Evolutionary conservation across 169 alveolate genomes (phyloP).

Genomic region (Plasmodium reichenowi): DNA sequence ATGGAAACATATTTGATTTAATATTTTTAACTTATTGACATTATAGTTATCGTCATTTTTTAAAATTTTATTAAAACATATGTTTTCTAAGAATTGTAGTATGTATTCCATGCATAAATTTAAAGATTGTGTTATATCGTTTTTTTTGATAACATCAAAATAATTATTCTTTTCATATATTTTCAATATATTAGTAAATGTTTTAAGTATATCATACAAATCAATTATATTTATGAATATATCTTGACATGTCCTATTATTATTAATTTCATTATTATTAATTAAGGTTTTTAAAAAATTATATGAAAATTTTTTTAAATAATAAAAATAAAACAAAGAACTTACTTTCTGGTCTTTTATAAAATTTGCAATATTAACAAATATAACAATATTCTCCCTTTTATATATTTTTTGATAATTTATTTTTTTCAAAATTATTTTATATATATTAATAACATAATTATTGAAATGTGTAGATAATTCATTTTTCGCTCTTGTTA

Average conservation of each 20-base stretch:
- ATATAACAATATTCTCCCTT: constrained; percentile 59
- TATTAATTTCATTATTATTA: constrained; percentile 23
- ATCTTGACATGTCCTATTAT: not conserved
- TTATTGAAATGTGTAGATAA: constrained; percentile 11
- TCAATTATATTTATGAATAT: constrained; percentile 28
- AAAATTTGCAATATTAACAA: constrained; percentile 42
- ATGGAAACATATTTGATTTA: constrained; percentile 41
- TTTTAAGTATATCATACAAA: constrained; percentile 35
- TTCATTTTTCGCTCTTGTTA: constrained; percentile 18
- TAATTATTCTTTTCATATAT: constrained; percentile 25
- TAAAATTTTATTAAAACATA: constrained; percentile 32
- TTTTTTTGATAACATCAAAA: not conserved
- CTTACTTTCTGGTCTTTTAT: constrained; percentile 38
- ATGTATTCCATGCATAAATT: not conserved
- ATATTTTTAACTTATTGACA: constrained; percentile 27
- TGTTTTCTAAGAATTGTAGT: constrained; percentile 28
- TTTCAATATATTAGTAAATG: constrained; percentile 22
- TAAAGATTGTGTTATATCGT: constrained; percentile 11
- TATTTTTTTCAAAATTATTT: constrained; percentile 44
- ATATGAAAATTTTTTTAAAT: constrained; percentile 31
- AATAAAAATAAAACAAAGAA: constrained; percentile 59
- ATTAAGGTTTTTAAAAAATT: constrained; percentile 17
- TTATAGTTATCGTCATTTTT: not conserved
- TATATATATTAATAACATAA: constrained; percentile 27
- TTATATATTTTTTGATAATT: not conserved